A percentile compares a stretch with the other conserved stretches of the same genome.
Evolutionary conservation across 2,329 filamentous ascomycete genomes (phyloP).

Genomic region (Dothideomycetes sp.): DNA sequence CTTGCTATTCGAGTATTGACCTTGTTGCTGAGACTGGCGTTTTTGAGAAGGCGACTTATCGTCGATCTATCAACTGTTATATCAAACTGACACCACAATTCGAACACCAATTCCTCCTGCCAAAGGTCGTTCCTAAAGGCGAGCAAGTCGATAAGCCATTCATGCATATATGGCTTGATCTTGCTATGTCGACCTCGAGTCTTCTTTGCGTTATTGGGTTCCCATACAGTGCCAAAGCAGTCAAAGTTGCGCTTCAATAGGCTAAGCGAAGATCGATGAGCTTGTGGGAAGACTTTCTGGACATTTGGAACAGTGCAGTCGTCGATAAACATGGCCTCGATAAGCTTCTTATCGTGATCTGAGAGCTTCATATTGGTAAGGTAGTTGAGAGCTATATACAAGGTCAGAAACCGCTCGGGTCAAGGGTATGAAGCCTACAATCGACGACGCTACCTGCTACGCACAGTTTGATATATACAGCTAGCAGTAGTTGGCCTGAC

Average conservation of each 20-base stretch:
- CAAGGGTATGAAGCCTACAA: too few relatives aligned
- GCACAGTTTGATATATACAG: too few relatives aligned
- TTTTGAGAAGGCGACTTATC: not conserved
- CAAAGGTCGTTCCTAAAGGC: constrained; percentile 3
- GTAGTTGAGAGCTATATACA: not conserved
- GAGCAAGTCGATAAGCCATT: not conserved
- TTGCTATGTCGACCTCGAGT: not conserved
- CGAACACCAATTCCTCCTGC: constrained; percentile 1
- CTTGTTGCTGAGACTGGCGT: too few relatives aligned
- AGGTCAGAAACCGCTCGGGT: not conserved
- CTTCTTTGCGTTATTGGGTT: not conserved
- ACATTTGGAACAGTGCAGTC: not conserved
- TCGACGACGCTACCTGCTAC: too few relatives aligned
- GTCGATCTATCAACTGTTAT: not conserved
- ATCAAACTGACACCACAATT: constrained; percentile 1
- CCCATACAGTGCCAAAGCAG: not conserved
- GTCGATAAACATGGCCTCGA: constrained; percentile 2
- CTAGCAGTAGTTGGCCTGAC: too few relatives aligned
- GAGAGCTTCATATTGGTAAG: not conserved
- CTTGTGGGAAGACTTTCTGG: not conserved
- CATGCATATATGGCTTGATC: not conserved
- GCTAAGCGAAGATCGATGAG: not conserved
- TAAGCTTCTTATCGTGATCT: not conserved
- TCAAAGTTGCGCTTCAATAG: not conserved
- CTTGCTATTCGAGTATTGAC: constrained; percentile 2